A percentile compares a stretch with the other conserved stretches of the same genome.
phyloP scores from a whole-genome alignment of 2,329 filamentous ascomycete species.

The Alternaria dauci region DNA sequence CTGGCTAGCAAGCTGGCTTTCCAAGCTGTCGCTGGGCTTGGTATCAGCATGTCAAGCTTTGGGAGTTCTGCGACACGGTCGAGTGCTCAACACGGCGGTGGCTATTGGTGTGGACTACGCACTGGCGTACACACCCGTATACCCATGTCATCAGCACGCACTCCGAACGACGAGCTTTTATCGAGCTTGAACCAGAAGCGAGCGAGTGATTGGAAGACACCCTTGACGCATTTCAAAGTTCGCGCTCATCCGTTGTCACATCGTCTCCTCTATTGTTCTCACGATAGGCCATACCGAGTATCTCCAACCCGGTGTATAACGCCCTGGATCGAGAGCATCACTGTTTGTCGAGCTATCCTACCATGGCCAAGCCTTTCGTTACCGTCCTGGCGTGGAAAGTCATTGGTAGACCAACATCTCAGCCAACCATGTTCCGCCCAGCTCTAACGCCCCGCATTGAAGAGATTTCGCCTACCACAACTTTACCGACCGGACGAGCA shows the following conservation, averaged over 20 bases:
- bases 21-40: conserved; percentile 20
- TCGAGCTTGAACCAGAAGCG: not conserved
- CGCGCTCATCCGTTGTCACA: not conserved
- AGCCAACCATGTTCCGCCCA: not conserved
- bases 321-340: not conserved
- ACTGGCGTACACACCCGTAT: not conserved
- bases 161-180: not conserved
- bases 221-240: too few relatives aligned
- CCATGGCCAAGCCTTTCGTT: not conserved
- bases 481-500: not conserved
- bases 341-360: not conserved
- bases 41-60: conserved; percentile 1
- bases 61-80: not conserved
- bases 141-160: not conserved
- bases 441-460: not conserved
- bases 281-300: not conserved
- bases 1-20: conserved; percentile 6
- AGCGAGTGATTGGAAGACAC: not conserved
- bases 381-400: not conserved
- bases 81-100: not conserved
- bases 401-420: not conserved
- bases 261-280: not conserved
- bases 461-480: not conserved
- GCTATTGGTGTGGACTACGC: not conserved
- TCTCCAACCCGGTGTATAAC: not conserved